Evolutionary conservation across 2,329 filamentous ascomycete species (phyloP), one percentile per base, ranked within the genome.

Genomic region (Phaeosphaeria sp.): DNA sequence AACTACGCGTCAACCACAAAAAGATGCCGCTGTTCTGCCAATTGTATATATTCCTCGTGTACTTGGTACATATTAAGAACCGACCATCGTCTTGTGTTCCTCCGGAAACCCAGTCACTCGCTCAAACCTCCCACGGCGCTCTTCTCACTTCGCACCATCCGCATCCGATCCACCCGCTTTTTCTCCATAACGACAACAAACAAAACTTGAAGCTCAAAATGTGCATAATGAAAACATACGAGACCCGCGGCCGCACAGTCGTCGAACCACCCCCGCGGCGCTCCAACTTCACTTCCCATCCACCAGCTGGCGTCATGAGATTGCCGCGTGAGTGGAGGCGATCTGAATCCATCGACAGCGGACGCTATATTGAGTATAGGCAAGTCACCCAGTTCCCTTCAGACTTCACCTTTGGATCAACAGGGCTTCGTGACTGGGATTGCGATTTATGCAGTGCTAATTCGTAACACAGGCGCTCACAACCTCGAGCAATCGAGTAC

Each of bases 151-250:
- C 25, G n/a, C 25, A 7, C 7, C 25, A 9, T 47, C 44, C 22
- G 27, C 20, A 25, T 13, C 15, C 52, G 18, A 49, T n/a, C n/a
- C n/a, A n/a, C n/a, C n/a, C n/a, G n/a, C n/a, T n/a, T n/a, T n/a
- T n/a, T n/a, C n/a, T 11, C 33, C 22, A 18, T 20, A 36, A 21
- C 46, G 18, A n/a, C 27, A n/a, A 20, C 36, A 56, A 8, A 15
- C 44, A 6, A 42, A 30, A 42, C 17, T n/a, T 30, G 18, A 11
- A 21, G 15, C 21, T 30, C 53, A 65, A 22, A 42, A 77, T 77
- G 74, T 77, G 74, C 56, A 66, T 77, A 51, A 68, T 76, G 63
- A 68, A 57, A 24, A 70, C 68, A 3, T 71, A 69, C 55, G 68
- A 69, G 47, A 72, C 72, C 11, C 63, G 61, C 55, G 62, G 63